phyloP scores from a whole-genome alignment of 75 land plant genomes.

The Picea glauca region DNA sequence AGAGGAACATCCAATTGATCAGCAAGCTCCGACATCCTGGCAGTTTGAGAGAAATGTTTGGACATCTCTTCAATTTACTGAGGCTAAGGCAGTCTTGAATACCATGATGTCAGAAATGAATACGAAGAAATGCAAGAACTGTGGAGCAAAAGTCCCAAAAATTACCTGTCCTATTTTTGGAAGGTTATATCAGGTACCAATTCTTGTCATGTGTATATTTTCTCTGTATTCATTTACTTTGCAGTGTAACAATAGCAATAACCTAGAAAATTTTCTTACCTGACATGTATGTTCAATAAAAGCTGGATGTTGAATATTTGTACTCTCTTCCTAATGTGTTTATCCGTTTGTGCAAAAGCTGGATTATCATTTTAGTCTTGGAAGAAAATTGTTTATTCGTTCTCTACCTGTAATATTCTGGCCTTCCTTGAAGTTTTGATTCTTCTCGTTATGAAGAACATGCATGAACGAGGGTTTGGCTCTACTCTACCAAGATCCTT shows the following conservation, averaged over 20 bases:
- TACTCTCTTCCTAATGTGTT: neutral
- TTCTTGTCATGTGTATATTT: constrained; percentile 2
- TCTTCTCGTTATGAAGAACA: neutral
- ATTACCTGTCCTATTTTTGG: constrained; percentile 67
- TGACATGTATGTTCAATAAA: neutral
- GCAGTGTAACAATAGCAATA: neutral
- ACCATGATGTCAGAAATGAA: constrained; percentile 37
- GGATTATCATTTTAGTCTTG: neutral
- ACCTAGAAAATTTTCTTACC: neutral
- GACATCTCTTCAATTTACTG: constrained; percentile 59
- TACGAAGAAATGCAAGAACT: constrained; percentile 48
- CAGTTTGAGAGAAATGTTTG: constrained; percentile 15
- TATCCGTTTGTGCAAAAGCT: too few relatives aligned
- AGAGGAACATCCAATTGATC: neutral
- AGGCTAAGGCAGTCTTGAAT: constrained; percentile 41
- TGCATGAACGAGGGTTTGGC: neutral
- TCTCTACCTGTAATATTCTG: neutral
- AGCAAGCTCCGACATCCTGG: neutral
- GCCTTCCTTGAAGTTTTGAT: neutral
- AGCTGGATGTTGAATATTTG: neutral
- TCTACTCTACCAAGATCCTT: too few relatives aligned
- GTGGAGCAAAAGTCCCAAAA: constrained; percentile 45
- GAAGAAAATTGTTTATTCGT: neutral
- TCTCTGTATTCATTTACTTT: neutral
- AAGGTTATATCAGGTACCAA: constrained; percentile 69